Base-by-base conservation (phyloP, 331 rosid genomes). In the Phaseolus coccineus region DNA sequence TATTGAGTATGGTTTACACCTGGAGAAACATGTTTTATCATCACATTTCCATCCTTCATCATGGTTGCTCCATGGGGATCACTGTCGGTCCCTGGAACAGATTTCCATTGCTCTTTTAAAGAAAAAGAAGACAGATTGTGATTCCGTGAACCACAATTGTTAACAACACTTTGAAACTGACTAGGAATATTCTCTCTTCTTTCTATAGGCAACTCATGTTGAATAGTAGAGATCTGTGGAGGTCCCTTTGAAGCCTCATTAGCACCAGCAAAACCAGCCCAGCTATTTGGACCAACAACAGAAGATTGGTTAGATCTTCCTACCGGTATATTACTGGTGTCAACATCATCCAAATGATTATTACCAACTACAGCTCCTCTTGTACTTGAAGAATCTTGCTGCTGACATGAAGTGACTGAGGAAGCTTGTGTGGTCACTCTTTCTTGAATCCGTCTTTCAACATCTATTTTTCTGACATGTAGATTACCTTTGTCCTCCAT, bases 71-170 rank as follows among this genome's bases (percentile, higher is more conserved):
- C 76, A 46, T 87, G 94, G 37, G 78, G 85, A 76, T 87, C 87
- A 77, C 78, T 90, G 55, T 84, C 92, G 51, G 80, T 57, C 77
- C 89, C 94, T 40, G 92, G 81, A 80, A 87, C 83, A 67, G 91
- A 85, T 85, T 87, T 96, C 99, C 98, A 93, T 25, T 83, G 94
- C 81, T 93, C 99, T 84, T 91, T 84, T 9, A 84, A 82, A 27
- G 94, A 69, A 84, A 81, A 83, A 39, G 91, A 84, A 84, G 95
- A 40, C 52, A 79, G 75, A 75, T 71, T 81, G 73, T 83, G 91
- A 84, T 82, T 85, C 70, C 90, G 86, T 9, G 82, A 74, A 78
- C 85, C 89, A 82, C 78, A 51, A 78, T 51, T 78, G 47, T 83
- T 89, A 48, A 77, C 65, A 66, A 82, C 73, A 82, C 77, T 80